These are phyloP conservation scores for Candida easanensis DNA, from an alignment of 805 yeast genomes.

Conservation along the genomic window DNA sequence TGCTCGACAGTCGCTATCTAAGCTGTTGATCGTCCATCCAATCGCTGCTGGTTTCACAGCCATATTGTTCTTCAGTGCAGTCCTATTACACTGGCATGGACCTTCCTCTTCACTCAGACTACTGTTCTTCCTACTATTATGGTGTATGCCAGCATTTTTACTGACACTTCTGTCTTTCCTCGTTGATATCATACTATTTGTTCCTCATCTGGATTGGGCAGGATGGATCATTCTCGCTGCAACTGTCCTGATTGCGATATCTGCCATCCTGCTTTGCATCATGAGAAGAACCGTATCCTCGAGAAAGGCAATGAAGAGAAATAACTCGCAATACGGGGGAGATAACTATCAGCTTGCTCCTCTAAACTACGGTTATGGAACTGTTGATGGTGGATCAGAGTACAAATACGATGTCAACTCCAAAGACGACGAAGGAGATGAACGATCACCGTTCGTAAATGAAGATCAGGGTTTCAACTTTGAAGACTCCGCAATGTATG, in stretches of 20 bases:
- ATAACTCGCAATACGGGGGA: slow-evolving; percentile 4
- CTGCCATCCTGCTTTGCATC: slow-evolving; percentile 66
- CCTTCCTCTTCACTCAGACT: slow-evolving; percentile 37
- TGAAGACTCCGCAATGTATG: slow-evolving; percentile 17
- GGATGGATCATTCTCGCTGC: slow-evolving; percentile 84
- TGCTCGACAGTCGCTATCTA: slow-evolving; percentile 57
- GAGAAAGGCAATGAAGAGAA: slow-evolving; percentile 21
- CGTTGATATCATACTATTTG: slow-evolving; percentile 77
- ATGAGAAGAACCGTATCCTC: slow-evolving; percentile 62
- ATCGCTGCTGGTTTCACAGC: slow-evolving; percentile 56
- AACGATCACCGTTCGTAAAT: slow-evolving; percentile 19
- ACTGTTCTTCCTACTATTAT: slow-evolving; percentile 49
- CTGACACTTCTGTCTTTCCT: slow-evolving; percentile 70
- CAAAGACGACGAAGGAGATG: slow-evolving; percentile 19
- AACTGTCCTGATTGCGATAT: slow-evolving; percentile 59
- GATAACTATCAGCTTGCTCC: slow-evolving; percentile 27
- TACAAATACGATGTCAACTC: slow-evolving; percentile 5
- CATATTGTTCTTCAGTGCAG: slow-evolving; percentile 39
- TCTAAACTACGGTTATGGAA: slow-evolving; percentile 26
- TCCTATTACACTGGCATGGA: slow-evolving; percentile 37
- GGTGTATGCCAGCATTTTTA: slow-evolving; percentile 68
- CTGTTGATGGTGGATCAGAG: slow-evolving; percentile 25
- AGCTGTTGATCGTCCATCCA: slow-evolving; percentile 64
- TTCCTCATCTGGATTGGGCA: slow-evolving; percentile 71
- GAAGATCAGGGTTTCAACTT: slow-evolving; percentile 13